Evolutionary conservation across 495 filamentous ascomycete genomes (phyloP).

Genomic region (Chaetomium cochliodes): DNA sequence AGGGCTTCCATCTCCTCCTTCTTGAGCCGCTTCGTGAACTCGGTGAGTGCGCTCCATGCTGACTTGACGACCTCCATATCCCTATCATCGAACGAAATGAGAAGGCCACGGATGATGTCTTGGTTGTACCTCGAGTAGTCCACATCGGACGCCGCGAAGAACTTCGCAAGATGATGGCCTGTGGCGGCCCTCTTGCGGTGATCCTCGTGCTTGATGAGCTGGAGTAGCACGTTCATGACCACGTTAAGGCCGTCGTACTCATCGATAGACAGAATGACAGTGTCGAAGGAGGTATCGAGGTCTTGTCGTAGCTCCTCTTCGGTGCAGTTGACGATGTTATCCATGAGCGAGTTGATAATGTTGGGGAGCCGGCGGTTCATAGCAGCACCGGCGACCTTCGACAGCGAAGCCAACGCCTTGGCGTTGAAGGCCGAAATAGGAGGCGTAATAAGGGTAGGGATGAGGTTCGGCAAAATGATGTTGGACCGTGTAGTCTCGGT

Average conservation of each 20-base stretch:
- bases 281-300: slow-evolving; percentile 76
- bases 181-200: slow-evolving; percentile 75
- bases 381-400: slow-evolving; percentile 80
- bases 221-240: slow-evolving; percentile 86
- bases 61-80: slow-evolving; percentile 86
- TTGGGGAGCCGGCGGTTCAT: slow-evolving; percentile 86
- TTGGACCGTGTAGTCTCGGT: slow-evolving; percentile 92
- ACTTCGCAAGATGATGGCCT: slow-evolving; percentile 79
- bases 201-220: slow-evolving; percentile 87
- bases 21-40: slow-evolving; percentile 80
- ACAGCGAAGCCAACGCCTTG: slow-evolving; percentile 84
- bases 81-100: slow-evolving; percentile 87
- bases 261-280: slow-evolving; percentile 87
- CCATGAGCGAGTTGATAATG: slow-evolving; percentile 90
- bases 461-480: slow-evolving; percentile 92
- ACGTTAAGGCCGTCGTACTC: slow-evolving; percentile 94
- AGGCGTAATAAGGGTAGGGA: slow-evolving; percentile 82
- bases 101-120: slow-evolving; percentile 82
- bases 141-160: slow-evolving; percentile 76
- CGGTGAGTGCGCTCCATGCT: slow-evolving; percentile 84
- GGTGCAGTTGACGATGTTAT: slow-evolving; percentile 75
- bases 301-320: slow-evolving; percentile 74
- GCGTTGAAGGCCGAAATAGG: slow-evolving; percentile 97
- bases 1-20: slow-evolving; percentile 98
- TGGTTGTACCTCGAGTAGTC: slow-evolving; percentile 94